These are phyloP conservation scores for Eucalyptus melliodora DNA, from an alignment of 345 rosid genomes.

Conservation along the genomic window DNA sequence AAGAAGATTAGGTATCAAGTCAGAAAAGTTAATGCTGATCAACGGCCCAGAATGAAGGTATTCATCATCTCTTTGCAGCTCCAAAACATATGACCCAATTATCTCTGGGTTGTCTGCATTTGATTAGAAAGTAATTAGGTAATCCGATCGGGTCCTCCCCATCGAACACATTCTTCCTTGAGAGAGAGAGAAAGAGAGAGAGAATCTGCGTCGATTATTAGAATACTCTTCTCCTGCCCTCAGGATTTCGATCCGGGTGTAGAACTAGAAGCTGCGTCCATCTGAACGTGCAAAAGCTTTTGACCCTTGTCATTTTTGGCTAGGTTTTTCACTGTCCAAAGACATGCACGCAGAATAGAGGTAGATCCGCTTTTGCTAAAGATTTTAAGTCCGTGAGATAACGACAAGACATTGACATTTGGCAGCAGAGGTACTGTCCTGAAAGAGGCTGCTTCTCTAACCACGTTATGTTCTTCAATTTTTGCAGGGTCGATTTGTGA, in stretches of 20 bases:
- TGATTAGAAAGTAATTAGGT: not conserved
- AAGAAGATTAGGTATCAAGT: slow-evolving; percentile 90
- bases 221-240: not conserved
- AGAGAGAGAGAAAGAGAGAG: not conserved
- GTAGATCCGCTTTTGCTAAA: not conserved
- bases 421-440: not conserved
- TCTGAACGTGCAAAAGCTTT: not conserved
- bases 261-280: not conserved
- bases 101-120: not conserved
- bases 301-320: not conserved
- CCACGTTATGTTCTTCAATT: not conserved
- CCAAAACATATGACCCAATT: not conserved
- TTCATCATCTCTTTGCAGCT: not conserved
- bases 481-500: slow-evolving; percentile 54
- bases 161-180: not conserved
- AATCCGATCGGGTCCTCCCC: not conserved
- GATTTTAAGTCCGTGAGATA: not conserved
- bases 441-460: not conserved
- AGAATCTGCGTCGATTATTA: not conserved
- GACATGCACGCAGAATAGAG: not conserved
- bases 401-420: not conserved
- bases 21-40: slow-evolving; percentile 82
- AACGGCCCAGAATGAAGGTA: slow-evolving; percentile 92
- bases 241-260: not conserved
- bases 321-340: not conserved